Evolutionary conservation across 129 eudicot species (phyloP), one percentile per base, ranked within the genome.

Genomic region (Arctium minus): DNA sequence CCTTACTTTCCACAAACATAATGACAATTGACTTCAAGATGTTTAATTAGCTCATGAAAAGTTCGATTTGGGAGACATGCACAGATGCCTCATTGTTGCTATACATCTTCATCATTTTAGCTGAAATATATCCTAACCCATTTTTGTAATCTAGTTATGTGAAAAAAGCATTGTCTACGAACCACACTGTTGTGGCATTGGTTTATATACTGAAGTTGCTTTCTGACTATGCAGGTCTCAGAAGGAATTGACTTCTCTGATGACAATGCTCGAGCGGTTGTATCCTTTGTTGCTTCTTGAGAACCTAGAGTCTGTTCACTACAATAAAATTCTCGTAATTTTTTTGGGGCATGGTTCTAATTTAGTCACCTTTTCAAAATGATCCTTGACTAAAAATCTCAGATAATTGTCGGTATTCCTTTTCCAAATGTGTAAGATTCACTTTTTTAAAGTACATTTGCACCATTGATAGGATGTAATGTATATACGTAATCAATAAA

Each of bases 191-290:
- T 60, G 29, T 60, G 68, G 29, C 68, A 5, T 32, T 39, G 46
- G 40, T 44, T 17, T 75, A 32, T 75, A 11, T 75, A 48, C 82
- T 76, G 1, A 48, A 69, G 70, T 65, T 70, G 9, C 74, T 42
- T 71, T 77, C 12, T 81, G 78, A 60, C 67, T 76, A 71, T 87
- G 80, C 88, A 96, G 98, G 97, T 93, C 69, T 96, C 99, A 0
- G 99, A 96, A 91, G 99, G 99, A 83, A 93, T 96, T 78, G 99
- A 96, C 87, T 93, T 96, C 86, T 89, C 99, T 1, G 99, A 96
- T 85, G 99, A 96, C 17, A 88, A 91, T 87, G 99, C 99, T 83
- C 91, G 97, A 83, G 97, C 86, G 72, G 99, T 96, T 85, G 99
- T 96, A 93, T 96, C 98, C 97, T 93, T 92, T 78, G 32, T 73